Percentiles rank a stretch among this genome's conserved stretches.
These are phyloP conservation scores for Cochlearia excelsa DNA, from an alignment of 345 rosid species.

Conservation along the genomic window DNA sequence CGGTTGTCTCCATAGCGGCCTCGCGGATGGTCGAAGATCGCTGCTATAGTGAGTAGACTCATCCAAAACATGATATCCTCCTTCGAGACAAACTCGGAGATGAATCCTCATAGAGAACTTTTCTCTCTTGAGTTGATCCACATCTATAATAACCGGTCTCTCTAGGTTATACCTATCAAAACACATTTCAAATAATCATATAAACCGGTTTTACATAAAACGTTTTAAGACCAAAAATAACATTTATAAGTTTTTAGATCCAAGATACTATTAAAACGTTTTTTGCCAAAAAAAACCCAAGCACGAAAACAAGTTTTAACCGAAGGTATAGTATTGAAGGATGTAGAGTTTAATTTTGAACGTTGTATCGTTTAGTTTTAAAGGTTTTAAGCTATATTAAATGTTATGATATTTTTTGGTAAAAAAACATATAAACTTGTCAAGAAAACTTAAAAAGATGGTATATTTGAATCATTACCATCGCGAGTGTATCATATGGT, in stretches of 20 bases:
- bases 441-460: too few relatives aligned
- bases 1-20: constrained; percentile 84
- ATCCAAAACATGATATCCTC: constrained; percentile 95
- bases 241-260: too few relatives aligned
- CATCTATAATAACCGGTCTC: constrained; percentile 69
- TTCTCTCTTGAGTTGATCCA: constrained; percentile 78
- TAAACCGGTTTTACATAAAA: background rate
- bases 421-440: too few relatives aligned
- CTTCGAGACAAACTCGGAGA: constrained; percentile 87
- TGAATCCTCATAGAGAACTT: constrained; percentile 88
- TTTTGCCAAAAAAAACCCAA: too few relatives aligned
- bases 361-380: too few relatives aligned
- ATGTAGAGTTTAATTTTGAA: too few relatives aligned
- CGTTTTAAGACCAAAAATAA: too few relatives aligned
- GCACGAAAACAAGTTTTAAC: too few relatives aligned
- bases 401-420: too few relatives aligned
- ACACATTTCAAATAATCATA: constrained; percentile 9
- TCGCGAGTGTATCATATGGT: constrained; percentile 61
- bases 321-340: too few relatives aligned
- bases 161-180: constrained; percentile 57
- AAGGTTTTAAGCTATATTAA: too few relatives aligned
- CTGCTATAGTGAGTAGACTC: constrained; percentile 97
- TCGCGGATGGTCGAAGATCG: constrained; percentile 93
- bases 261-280: too few relatives aligned
- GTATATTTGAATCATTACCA: constrained; percentile 41